Evolutionary conservation across 2,329 filamentous ascomycete genomes (phyloP), one percentile per base, ranked within the genome.

Genomic region (Colletotrichum endophyticum): DNA sequence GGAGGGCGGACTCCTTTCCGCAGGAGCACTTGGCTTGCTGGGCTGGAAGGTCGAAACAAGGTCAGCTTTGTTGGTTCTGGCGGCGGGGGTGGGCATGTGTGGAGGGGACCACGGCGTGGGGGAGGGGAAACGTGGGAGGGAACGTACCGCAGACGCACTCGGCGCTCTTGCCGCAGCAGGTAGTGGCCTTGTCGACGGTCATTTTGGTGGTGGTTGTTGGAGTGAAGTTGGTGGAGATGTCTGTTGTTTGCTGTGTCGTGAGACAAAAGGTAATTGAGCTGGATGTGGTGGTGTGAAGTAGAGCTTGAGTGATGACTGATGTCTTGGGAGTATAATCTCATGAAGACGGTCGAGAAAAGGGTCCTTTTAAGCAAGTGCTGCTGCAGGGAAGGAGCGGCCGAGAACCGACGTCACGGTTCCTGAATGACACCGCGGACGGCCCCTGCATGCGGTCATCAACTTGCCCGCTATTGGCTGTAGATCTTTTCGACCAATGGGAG

Each of bases 1-100:
- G 90, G 66, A 98, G 92, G 66, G 96, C 96, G 6, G 93, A 92
- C 84, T 97, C 91, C 89, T 98, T 93, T 83, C 96, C 96, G 85
- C 96, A 99, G 19, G 95, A 98, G 92, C 96, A 98, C 76, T 89
- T 93, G 11, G 92, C 92, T 85, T 93, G 89, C 81, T 91, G 85
- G 80, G 92, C 92, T 92, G 70, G 72, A 7, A 19, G 30, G 30
- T 61, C 44, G 11, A 13, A 53, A 39, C 9, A 36, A n/a, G 22
- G 66, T 76, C 34, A 76, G 74, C 25, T 44, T 59, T 25, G 6
- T 36, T 61, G 73, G 57, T 30, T 66, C 11, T 27, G 25, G 25
- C 7, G 25, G 9, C 22, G 34, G 22, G 30, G 32, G 9, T n/a
- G 22, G 66, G 34, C 2, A 49, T 25, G n/a, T 27, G 64, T 32